Base-by-base conservation (phyloP, 2,329 filamentous ascomycete genomes). In the Phyllosticta capitalensis region DNA sequence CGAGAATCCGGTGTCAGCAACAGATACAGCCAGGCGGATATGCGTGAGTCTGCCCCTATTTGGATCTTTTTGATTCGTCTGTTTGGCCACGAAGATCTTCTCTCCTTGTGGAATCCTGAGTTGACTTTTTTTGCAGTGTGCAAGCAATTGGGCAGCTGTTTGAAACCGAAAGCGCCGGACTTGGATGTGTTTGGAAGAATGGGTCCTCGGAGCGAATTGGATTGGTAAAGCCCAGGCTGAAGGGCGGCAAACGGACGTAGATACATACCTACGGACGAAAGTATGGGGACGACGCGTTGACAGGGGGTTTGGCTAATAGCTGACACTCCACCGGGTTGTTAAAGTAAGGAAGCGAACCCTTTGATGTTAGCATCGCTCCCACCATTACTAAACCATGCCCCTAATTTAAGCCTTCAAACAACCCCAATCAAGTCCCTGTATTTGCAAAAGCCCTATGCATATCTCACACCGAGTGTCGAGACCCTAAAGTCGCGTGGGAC, bases 1-100 rank as follows among this genome's bases (percentile, higher is more conserved):
- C 62, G 56, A 24, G 60, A 64, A 17, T 55, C 61, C 9, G 57
- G 57, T n/a, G 58, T 55, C 19, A 67, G 66, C 52, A 61, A 62
- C 21, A 61, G 57, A 24, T 67, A 63, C 56, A 63, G 61, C 24
- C 63, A 55, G 55, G 66, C 65, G 9, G 66, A 67, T 59, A 62
- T 63, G 50, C 49, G 66, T 67, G 60, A 54, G 63, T 62, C 12
- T 19, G 22, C 5, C 33, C 20, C 7, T 54, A 9, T 2, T 24
- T 19, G 1, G n/a, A 12, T 45, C 45, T 19, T n/a, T 19, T 28
- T 24, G 17, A 17, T 53, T 19, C 26, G 51, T 21, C 22, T n/a
- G 12, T 7, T 9, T 7, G 14, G 33, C 33, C 14, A 10, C 14
- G 33, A 10, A 38, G 1, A 14, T 38, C 12, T 14, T 2, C 6